Conservation (phyloP, 306 rosid species). For the Betula pendula region DNA sequence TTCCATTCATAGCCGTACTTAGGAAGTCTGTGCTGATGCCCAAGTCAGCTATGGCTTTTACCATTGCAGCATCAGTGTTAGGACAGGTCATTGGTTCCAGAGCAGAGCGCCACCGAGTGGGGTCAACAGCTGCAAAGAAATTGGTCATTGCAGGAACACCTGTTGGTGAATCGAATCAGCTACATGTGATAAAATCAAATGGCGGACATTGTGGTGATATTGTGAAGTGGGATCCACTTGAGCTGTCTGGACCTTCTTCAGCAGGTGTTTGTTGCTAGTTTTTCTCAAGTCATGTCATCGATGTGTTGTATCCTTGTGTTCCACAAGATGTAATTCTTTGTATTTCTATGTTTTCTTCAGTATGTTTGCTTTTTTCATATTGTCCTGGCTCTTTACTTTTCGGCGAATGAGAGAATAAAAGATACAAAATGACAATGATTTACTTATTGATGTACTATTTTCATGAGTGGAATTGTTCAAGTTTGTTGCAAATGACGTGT, state of each 20-base stretch:
- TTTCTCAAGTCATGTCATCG: constrained; percentile 25
- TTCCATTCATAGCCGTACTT: constrained; percentile 94
- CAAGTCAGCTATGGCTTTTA: constrained; percentile 94
- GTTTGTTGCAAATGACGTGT: not conserved
- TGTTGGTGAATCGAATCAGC: constrained; percentile 33
- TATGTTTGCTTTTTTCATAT: constrained; percentile 25
- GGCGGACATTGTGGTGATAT: constrained; percentile 60
- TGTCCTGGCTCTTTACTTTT: constrained; percentile 7
- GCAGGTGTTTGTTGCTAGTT: constrained; percentile 63
- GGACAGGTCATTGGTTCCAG: constrained; percentile 97
- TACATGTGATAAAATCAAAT: constrained; percentile 37
- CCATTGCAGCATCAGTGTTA: constrained; percentile 86
- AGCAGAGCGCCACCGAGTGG: constrained; percentile 80
- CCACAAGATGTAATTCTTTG: constrained; percentile 31
- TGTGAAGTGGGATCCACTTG: constrained; percentile 65
- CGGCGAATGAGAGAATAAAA: constrained; percentile 37
- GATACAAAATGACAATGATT: constrained; percentile 1
- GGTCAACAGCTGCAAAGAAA: constrained; percentile 50
- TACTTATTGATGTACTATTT: not conserved
- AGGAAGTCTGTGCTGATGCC: constrained; percentile 94
- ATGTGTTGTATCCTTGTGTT: constrained; percentile 31
- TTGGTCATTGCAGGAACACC: constrained; percentile 39
- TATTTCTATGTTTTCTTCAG: constrained; percentile 9
- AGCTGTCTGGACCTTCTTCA: constrained; percentile 59
- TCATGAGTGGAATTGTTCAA: not conserved